Evolutionary conservation across 495 filamentous ascomycete species (phyloP).

Genomic region (Xylaria sp.): DNA sequence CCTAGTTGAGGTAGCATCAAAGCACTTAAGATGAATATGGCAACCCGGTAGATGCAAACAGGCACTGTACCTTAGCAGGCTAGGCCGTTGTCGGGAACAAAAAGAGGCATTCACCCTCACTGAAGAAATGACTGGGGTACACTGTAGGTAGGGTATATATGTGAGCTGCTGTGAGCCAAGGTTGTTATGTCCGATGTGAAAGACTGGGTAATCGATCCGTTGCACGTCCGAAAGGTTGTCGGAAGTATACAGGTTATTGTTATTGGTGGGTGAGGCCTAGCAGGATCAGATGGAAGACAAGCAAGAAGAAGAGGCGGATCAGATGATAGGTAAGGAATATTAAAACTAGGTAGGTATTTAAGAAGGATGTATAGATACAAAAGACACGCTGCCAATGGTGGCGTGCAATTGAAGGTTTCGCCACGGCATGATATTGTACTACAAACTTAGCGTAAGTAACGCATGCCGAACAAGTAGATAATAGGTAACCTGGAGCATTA

Average conservation of each 20-base stretch:
- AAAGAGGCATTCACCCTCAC: neutral
- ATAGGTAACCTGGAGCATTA: no score
- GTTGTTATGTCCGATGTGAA: no score
- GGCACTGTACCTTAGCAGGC: neutral
- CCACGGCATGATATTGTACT: neutral
- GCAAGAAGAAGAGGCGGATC: neutral
- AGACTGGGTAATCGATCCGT: neutral
- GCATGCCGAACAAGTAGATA: neutral
- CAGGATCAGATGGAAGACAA: neutral
- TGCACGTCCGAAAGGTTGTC: neutral
- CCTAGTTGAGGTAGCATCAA: neutral
- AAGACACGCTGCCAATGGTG: neutral
- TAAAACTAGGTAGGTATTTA: neutral
- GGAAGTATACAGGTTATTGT: neutral
- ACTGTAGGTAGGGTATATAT: no score
- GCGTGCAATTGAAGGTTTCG: neutral
- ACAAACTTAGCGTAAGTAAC: neutral
- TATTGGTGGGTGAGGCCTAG: neutral
- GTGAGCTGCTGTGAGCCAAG: neutral
- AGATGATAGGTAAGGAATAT: neutral
- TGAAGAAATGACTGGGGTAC: neutral
- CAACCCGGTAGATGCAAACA: conserved; percentile 14
- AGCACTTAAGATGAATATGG: neutral
- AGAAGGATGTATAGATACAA: neutral
- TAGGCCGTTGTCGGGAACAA: neutral